A percentile compares a stretch with the other conserved stretches of the same genome.
phyloP scores from a whole-genome alignment of 2,329 filamentous ascomycete species.

The Cytospora schulzeri region DNA sequence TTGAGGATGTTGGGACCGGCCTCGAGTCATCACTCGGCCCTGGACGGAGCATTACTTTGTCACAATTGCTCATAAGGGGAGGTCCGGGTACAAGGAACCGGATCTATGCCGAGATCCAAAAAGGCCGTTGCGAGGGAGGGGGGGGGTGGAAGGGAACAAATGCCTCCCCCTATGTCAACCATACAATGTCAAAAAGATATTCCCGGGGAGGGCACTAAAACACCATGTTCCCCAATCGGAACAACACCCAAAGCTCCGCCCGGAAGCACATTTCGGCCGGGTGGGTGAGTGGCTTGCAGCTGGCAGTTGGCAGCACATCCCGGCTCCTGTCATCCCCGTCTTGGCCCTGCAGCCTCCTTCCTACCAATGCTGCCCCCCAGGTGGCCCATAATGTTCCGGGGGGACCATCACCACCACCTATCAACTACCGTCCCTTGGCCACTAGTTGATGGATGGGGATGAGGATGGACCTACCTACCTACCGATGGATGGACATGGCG shows the following conservation, averaged over 20 bases:
- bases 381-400: too few species aligned
- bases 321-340: background rate
- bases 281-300: background rate
- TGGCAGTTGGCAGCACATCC: background rate
- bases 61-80: background rate
- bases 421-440: too few species aligned
- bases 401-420: too few species aligned
- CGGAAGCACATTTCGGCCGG: background rate
- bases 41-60: background rate
- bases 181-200: slow-evolving; percentile 2
- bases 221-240: slow-evolving; percentile 10
- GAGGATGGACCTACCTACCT: background rate
- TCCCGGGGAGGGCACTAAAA: slow-evolving; percentile 3
- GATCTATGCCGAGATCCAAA: background rate
- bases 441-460: too few species aligned
- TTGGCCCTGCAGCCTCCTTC: background rate
- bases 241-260: slow-evolving; percentile 2
- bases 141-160: too few species aligned
- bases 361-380: background rate
- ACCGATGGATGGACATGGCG: background rate
- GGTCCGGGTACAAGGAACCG: background rate
- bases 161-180: background rate
- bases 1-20: background rate
- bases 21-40: slow-evolving; percentile 4
- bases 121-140: slow-evolving; percentile 2